Evolutionary conservation across 148 eudicot species (phyloP).

Genomic region (Rhododendron ferrugineum): DNA sequence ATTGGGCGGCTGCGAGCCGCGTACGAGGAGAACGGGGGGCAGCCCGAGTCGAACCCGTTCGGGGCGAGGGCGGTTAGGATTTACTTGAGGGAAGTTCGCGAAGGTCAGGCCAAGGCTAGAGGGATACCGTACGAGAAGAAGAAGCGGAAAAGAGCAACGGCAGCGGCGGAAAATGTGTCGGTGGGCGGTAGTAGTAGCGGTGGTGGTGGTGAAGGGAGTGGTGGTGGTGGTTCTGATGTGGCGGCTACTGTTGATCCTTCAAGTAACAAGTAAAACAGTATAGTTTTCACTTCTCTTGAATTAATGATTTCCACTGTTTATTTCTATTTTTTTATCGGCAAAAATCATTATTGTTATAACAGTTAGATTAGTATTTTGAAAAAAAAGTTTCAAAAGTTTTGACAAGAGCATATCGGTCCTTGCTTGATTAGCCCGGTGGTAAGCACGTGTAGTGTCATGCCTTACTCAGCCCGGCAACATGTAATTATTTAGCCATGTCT

Average conservation of each 20-base stretch:
- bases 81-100: constrained; percentile 43
- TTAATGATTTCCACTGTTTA: neutral
- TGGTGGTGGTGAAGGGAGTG: constrained; percentile 7
- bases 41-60: constrained; percentile 53
- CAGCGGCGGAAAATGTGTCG: neutral
- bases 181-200: constrained; percentile 5
- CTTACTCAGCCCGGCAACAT: too few species aligned
- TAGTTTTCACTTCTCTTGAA: neutral
- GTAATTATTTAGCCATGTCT: too few species aligned
- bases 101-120: constrained; percentile 49
- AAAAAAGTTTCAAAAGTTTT: too few species aligned
- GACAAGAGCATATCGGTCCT: too few species aligned
- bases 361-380: neutral
- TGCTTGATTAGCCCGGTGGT: too few species aligned
- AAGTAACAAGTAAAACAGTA: constrained; percentile 9
- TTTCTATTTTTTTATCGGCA: neutral
- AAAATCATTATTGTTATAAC: too few species aligned
- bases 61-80: constrained; percentile 48
- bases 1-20: constrained; percentile 69
- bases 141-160: constrained; percentile 39
- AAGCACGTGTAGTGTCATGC: too few species aligned
- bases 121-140: constrained; percentile 58
- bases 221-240: constrained; percentile 4
- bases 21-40: constrained; percentile 54
- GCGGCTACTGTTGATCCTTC: constrained; percentile 12